Percentiles rank a stretch among this genome's conserved stretches.
These are phyloP conservation scores for Botryosphaeria agaves DNA, from an alignment of 2,329 filamentous ascomycete species.

Conservation along the genomic window DNA sequence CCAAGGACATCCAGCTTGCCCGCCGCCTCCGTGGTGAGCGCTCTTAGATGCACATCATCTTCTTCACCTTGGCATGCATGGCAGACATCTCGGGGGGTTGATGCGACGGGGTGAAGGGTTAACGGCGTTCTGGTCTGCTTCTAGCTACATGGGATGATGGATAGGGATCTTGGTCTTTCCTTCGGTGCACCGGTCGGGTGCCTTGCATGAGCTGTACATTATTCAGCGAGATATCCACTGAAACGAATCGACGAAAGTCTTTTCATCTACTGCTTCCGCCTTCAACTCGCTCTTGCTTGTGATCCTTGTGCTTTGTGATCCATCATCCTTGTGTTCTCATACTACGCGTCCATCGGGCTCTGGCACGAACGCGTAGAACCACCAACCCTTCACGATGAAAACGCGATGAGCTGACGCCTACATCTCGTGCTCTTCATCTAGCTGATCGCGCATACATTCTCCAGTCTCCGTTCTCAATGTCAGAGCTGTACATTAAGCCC, in stretches of 20 bases:
- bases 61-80: constrained; percentile 1
- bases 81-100: not conserved
- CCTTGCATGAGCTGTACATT: not conserved
- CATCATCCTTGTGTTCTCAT: not conserved
- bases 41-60: constrained; percentile 22
- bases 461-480: too few species aligned
- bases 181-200: not conserved
- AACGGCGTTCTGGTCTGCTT: not conserved
- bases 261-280: not conserved
- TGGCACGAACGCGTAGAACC: too few species aligned
- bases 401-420: too few species aligned
- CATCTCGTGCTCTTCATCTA: too few species aligned
- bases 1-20: constrained; percentile 93
- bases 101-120: not conserved
- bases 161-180: not conserved
- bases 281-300: too few species aligned
- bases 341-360: too few species aligned
- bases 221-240: not conserved
- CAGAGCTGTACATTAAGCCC: too few species aligned
- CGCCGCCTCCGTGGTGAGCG: constrained; percentile 37
- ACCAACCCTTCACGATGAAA: too few species aligned
- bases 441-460: too few species aligned
- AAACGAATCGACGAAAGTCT: not conserved
- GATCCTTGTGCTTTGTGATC: not conserved
- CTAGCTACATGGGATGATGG: not conserved